Base-by-base conservation (phyloP, 2,329 filamentous ascomycete species). In the Xylaria sp. region DNA sequence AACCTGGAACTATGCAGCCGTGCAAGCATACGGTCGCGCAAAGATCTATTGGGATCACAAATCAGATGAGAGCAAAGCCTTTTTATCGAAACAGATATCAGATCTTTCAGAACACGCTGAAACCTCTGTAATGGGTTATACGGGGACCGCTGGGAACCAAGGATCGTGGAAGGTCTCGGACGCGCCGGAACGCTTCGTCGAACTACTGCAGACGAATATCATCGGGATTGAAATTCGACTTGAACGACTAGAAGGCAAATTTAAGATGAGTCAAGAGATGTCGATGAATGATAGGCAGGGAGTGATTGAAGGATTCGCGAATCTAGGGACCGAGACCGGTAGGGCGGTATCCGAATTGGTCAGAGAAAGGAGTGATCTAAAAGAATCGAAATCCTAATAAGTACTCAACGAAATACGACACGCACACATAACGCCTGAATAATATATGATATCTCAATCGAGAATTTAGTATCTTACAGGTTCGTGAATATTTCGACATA, bases 211-310 rank as follows among this genome's bases (percentile, higher is more conserved):
- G 44, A 69, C 55, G 34, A 52, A 48, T 6, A 65, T 69, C 44
- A 69, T 69, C 20, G 61, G 66, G 3, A 69, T 69, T 41, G 66
- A 69, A 23, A 69, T 65, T 46, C 1, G 52, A 34, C 5, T 69
- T 15, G 51, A 69, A 12, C 66, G 62, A 9, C 25, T 65, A 39
- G 66, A 65, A 58, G 66, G 66, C 8, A 69, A 69, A 56, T 68
- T 69, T 34, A 69, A 69, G 46, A 69, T 69, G 66, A 68, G 66
- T 28, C 66, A 68, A 34, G 66, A 68, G 60, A 64, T 64, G 66
- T 68, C 66, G 12, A 12, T 56, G 15, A 46, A 34, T 37, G 66
- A 68, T 44, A 64, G 66, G 44, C 48, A 61, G 18, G 66, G 66
- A 12, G 60, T 68, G 2, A 44, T 64, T 39, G 23, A 64, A 12